Percentiles rank a stretch among this genome's conserved stretches.
These are phyloP conservation scores for Aspergillus sp. DNA, from an alignment of 2,329 filamentous ascomycete species.

Conservation along the genomic window DNA sequence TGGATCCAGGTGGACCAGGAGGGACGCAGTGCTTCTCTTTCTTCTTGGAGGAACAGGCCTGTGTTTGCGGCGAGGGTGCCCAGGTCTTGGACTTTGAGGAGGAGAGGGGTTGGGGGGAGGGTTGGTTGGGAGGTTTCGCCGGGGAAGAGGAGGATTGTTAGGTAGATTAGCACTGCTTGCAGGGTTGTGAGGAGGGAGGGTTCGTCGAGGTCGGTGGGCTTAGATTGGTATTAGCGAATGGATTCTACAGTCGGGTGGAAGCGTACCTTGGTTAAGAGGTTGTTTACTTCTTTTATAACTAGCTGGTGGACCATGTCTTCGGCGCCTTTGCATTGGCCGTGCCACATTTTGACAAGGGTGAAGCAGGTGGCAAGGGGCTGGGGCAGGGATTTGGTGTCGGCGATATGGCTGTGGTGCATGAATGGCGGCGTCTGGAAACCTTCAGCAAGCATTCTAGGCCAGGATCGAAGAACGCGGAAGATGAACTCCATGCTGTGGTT, in stretches of 20 bases:
- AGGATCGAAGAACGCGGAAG: constrained; percentile 1
- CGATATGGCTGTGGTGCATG: constrained; percentile 1
- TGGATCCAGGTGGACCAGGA: constrained; percentile 2
- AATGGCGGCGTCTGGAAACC: constrained; percentile 1
- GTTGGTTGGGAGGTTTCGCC: neutral
- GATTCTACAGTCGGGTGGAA: neutral
- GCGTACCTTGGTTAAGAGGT: neutral
- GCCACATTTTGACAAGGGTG: constrained; percentile 5
- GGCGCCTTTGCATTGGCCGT: neutral
- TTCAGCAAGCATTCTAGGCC: constrained; percentile 3
- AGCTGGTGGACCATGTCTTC: neutral
- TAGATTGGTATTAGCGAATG: too few species aligned
- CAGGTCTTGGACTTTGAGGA: constrained; percentile 1
- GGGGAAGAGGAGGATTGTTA: constrained; percentile 4
- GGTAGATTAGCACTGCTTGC: neutral
- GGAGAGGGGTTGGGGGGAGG: neutral
- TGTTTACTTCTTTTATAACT: neutral
- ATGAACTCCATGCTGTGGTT: constrained; percentile 10
- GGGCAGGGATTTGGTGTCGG: neutral
- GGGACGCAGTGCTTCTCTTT: neutral
- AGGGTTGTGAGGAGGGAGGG: neutral
- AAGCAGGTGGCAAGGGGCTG: neutral
- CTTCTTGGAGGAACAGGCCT: constrained; percentile 6
- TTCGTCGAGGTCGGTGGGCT: neutral
- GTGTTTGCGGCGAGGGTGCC: neutral